Base-by-base conservation (phyloP, 2,329 filamentous ascomycete genomes). In the Fusarium oxysporum region DNA sequence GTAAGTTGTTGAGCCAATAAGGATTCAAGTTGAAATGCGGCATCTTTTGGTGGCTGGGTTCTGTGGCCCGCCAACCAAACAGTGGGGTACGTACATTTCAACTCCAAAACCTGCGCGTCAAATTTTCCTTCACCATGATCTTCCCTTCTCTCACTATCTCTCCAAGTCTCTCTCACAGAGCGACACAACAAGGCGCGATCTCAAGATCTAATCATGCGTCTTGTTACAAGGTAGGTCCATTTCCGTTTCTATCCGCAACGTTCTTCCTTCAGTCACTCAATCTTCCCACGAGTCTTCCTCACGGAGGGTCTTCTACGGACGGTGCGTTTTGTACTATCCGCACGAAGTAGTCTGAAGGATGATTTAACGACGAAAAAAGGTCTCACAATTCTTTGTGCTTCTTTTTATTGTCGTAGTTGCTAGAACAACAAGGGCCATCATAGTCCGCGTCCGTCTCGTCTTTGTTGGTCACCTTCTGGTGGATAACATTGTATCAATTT, bases 401-500 rank as follows among this genome's bases (percentile, higher is more conserved):
- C 23, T 44, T 53, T 40, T 51, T 75, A 45, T 68, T 76, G 61
- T 69, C 63, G 65, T 62, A 75, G 80, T 80, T 86, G 85, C 85
- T 76, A 87, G 82, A 87, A 76, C 59, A 74, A 79, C 76, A 80
- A 78, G 85, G 85, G 82, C 85, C 85, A 85, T 87, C 85, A 87
- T 87, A 87, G 85, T 87, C 85, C 85, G 78, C 80, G 85, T 80
- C 85, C 80, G 83, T 84, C 59, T 70, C 44, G 41, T 70, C 80
- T 81, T 63, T 66, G 62, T 43, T 68, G 33, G 58, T 43, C 68
- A 59, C 53, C 50, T 17, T 73, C 74, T 66, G 68, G 75, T 69
- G 71, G 47, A 38, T 37, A 48, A 55, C 55, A 70, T 64, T 64
- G 54, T 59, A 37, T 70, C 57, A 69, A 45, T 28, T 76, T 61